Evolutionary conservation across 2,329 filamentous ascomycete species (phyloP).

Genomic region (Coniochaeta sp.): DNA sequence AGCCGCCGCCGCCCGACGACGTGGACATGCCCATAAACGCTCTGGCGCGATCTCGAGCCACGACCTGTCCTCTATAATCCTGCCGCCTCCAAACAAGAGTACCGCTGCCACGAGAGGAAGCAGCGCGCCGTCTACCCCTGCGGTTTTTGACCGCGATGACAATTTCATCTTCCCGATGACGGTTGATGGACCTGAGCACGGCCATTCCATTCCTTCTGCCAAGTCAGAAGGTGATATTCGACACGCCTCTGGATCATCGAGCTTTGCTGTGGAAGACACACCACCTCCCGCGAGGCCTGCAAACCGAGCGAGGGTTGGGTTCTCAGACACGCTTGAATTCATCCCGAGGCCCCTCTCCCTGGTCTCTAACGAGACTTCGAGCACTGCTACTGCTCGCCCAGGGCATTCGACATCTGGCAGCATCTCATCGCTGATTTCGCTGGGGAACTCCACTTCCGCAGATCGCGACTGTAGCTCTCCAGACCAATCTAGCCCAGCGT

Average conservation of each 20-base stretch:
- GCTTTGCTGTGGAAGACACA: conserved; percentile 5
- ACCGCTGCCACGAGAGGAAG: conserved; percentile 41
- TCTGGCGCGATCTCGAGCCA: conserved; percentile 79
- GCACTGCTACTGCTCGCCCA: conserved; percentile 61
- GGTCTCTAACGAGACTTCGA: conserved; percentile 78
- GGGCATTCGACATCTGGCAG: conserved; percentile 72
- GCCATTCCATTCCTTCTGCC: conserved; percentile 5
- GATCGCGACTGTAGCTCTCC: conserved; percentile 31
- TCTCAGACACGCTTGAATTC: conserved; percentile 77
- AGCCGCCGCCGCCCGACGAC: conserved; percentile 30
- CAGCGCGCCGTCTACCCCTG: conserved; percentile 59
- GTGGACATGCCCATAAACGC: conserved; percentile 73
- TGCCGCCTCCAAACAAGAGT: conserved; percentile 50
- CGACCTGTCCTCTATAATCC: conserved; percentile 61
- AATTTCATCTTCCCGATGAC: conserved; percentile 15
- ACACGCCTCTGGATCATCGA: background rate
- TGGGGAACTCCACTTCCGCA: conserved; percentile 33
- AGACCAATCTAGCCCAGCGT: conserved; percentile 27
- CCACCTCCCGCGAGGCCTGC: conserved; percentile 10
- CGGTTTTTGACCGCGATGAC: conserved; percentile 31
- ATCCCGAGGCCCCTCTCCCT: conserved; percentile 77
- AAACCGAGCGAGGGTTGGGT: conserved; percentile 63
- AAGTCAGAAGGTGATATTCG: conserved; percentile 1
- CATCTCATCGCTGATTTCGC: conserved; percentile 68
- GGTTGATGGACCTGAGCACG: conserved; percentile 4